Base-by-base conservation (phyloP, 306 rosid genomes). In the Cucurbita argyrosperma region DNA sequence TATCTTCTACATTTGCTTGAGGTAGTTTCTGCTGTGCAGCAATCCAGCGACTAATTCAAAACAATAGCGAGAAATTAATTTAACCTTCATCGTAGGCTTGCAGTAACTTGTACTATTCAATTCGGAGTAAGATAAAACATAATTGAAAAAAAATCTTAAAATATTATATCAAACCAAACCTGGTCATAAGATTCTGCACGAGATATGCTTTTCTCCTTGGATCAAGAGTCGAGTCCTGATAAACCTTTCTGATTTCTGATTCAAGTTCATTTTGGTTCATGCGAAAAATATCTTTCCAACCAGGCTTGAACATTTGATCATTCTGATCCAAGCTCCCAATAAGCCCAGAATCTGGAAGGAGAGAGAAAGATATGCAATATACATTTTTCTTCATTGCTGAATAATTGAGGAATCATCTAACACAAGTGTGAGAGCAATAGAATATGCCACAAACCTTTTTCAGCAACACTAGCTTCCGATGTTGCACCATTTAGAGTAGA, bases 251-350 rank as follows among this genome's bases (percentile, higher is more conserved):
- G 79, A 91, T 91, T 87, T 95, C 99, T 72, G 97, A 85, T 79
- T 91, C 99, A 66, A 95, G 92, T 80, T 95, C 99, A 89, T 83
- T 89, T 84, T 95, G 92, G 76, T 95, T 95, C 99, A 95, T 95
- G 61, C 99, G 96, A 74, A 95, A 95, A 81, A 95, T 95, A 85
- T 95, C 99, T 83, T 95, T 95, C 99, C 99, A 95, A 67, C 99
- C 99, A 50, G 99, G 99, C 86, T 85, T 95, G 86, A 95, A 95
- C 99, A 89, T 95, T 87, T 89, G 97, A 78, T 89, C 97, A 76
- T 83, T 87, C 75, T 87, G 88, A 67, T 85, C 86, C 89, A 95
- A 84, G 87, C 88, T 86, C 90, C 88, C 99, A 80, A 87, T 94
- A 79, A 83, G 78, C 62, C 87, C 99, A 60, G 82, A 73, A 72